These are phyloP conservation scores for Schizophyllum amplum DNA, from an alignment of 1,284 basidiomycete species.

Conservation along the genomic window DNA sequence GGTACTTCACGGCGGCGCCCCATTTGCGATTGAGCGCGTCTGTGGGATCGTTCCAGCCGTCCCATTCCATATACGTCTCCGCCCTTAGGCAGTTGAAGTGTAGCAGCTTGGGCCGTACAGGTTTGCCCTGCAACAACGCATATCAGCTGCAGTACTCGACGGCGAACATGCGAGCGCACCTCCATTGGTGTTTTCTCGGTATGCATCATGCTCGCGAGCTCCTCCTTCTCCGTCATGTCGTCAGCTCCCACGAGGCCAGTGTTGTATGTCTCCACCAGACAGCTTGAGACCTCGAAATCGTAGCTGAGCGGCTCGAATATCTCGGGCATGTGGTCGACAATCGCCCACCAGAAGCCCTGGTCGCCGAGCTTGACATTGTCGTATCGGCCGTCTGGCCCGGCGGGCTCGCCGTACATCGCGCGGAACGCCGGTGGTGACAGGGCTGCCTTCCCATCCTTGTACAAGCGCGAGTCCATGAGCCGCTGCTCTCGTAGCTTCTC, in stretches of 20 bases:
- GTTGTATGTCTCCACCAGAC: slow-evolving; percentile 36
- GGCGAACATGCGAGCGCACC: slow-evolving; percentile 14
- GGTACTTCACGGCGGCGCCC: slow-evolving; percentile 35
- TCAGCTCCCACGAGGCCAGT: slow-evolving; percentile 31
- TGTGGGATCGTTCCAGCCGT: slow-evolving; percentile 34
- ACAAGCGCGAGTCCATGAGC: slow-evolving; percentile 38
- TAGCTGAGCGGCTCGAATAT: slow-evolving; percentile 33
- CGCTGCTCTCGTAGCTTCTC: slow-evolving; percentile 32
- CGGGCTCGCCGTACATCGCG: slow-evolving; percentile 35
- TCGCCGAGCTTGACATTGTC: slow-evolving; percentile 38
- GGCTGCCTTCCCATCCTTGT: slow-evolving; percentile 25
- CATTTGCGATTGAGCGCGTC: slow-evolving; percentile 31
- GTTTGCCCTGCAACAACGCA: slow-evolving; percentile 19
- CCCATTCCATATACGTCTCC: slow-evolving; percentile 36
- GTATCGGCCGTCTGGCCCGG: slow-evolving; percentile 27
- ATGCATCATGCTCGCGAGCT: slow-evolving; percentile 27
- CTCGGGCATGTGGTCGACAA: slow-evolving; percentile 31
- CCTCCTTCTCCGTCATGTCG: slow-evolving; percentile 24
- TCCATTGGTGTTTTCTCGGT: slow-evolving; percentile 29
- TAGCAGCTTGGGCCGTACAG: slow-evolving; percentile 35
- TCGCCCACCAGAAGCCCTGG: slow-evolving; percentile 47
- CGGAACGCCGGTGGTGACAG: slow-evolving; percentile 33
- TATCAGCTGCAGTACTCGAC: background rate
- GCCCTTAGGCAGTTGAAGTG: slow-evolving; percentile 43
- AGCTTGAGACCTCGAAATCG: slow-evolving; percentile 41